phyloP scores from a whole-genome alignment of 129 eudicot species.

The Flaveria trinervia region DNA sequence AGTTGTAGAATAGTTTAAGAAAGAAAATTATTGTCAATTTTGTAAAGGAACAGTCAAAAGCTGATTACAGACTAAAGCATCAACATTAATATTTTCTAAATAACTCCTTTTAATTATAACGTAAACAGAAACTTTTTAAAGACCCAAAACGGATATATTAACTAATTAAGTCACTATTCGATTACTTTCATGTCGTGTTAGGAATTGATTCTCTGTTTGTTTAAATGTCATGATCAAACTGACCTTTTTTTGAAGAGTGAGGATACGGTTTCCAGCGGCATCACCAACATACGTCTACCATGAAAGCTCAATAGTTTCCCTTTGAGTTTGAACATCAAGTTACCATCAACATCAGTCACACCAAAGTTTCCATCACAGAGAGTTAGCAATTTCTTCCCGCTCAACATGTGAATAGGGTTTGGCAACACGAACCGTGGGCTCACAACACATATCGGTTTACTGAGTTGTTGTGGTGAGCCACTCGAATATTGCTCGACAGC shows the following conservation, averaged over 20 bases:
- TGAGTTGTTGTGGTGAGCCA: slow-evolving; percentile 2
- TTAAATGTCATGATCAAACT: neutral
- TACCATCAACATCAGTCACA: slow-evolving; percentile 30
- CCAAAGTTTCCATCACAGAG: slow-evolving; percentile 25
- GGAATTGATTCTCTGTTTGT: too few species aligned
- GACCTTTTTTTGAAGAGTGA: slow-evolving; percentile 61
- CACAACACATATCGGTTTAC: slow-evolving; percentile 22
- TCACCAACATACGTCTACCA: slow-evolving; percentile 58
- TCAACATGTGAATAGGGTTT: slow-evolving; percentile 21
- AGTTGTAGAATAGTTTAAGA: too few species aligned
- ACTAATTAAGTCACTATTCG: too few species aligned
- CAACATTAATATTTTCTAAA: too few species aligned
- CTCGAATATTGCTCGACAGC: neutral
- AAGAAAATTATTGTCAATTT: too few species aligned
- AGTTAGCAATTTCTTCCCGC: slow-evolving; percentile 26
- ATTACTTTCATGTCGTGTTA: too few species aligned
- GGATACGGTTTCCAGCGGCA: slow-evolving; percentile 48
- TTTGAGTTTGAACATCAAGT: slow-evolving; percentile 33
- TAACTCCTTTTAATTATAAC: too few species aligned
- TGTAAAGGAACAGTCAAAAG: too few species aligned
- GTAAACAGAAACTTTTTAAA: too few species aligned
- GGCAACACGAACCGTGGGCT: slow-evolving; percentile 29
- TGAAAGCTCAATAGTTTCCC: slow-evolving; percentile 44
- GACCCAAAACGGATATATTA: too few species aligned
- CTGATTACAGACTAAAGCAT: too few species aligned